Evolutionary conservation across 208 protist genomes (phyloP).

Genomic region (Leishmania turanica): DNA sequence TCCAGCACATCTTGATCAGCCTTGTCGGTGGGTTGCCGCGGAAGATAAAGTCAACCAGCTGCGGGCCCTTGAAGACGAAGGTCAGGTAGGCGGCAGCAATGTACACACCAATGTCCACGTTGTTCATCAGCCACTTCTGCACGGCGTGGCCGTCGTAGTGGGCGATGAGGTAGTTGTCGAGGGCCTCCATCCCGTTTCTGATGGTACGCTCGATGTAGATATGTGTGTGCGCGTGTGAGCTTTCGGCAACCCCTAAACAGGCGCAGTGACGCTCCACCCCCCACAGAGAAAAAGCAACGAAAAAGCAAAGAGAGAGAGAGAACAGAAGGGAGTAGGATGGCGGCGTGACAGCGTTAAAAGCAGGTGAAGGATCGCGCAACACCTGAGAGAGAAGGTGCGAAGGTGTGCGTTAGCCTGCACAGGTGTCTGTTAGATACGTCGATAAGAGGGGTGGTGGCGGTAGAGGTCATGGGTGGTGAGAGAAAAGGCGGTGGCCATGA

Average conservation of each 20-base stretch:
- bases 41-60: conserved; percentile 32
- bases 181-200: conserved; percentile 20
- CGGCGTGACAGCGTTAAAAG: too few relatives aligned
- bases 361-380: not conserved
- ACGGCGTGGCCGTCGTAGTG: conserved; percentile 33
- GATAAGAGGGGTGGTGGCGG: not conserved
- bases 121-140: conserved; percentile 31
- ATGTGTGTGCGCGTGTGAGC: not conserved
- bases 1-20: conserved; percentile 50
- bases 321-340: not conserved
- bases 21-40: conserved; percentile 41
- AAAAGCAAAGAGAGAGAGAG: not conserved
- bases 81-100: conserved; percentile 48
- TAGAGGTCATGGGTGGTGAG: not conserved
- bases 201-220: not conserved
- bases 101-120: conserved; percentile 44
- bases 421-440: not conserved
- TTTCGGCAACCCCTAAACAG: not conserved
- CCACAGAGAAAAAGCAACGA: not conserved
- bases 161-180: conserved; percentile 32
- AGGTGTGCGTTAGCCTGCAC: not conserved
- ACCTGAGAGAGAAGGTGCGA: not conserved
- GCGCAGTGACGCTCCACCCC: not conserved
- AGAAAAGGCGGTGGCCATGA: not conserved
- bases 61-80: conserved; percentile 42